A percentile compares a stretch with the other conserved stretches of the same genome.
Evolutionary conservation across 73 alveolate genomes (phyloP).

Genomic region (Paramecium tetraurelia): DNA sequence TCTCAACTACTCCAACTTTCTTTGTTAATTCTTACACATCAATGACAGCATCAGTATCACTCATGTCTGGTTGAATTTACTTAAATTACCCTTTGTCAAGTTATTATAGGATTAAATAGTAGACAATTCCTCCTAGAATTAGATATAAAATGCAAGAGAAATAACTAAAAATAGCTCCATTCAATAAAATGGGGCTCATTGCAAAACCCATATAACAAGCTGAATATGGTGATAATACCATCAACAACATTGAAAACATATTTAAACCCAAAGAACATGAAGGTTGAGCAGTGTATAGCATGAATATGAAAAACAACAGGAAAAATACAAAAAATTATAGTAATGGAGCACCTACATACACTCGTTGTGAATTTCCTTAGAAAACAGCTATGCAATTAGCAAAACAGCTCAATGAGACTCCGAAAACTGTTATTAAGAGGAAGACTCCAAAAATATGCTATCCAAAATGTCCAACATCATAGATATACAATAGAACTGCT

Average conservation of each 20-base stretch:
- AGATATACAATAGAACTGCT: neutral
- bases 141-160: neutral
- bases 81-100: neutral
- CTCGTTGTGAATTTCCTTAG: neutral
- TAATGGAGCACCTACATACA: neutral
- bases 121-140: neutral
- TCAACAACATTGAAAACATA: neutral
- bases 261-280: neutral
- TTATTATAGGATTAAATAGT: neutral
- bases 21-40: constrained; percentile 64
- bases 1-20: neutral
- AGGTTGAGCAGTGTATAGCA: neutral
- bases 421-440: neutral
- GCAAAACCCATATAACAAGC: neutral
- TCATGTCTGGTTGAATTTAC: neutral
- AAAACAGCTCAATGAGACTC: neutral
- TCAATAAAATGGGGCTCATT: neutral
- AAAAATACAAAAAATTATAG: neutral
- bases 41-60: neutral
- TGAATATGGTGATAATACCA: neutral
- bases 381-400: neutral
- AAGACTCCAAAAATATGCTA: neutral
- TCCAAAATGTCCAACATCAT: neutral
- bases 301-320: neutral
- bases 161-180: neutral